Evolutionary conservation across 1,139 yeast species (phyloP), one percentile per base, ranked within the genome.

Genomic region (Yamadazyma siamensis): DNA sequence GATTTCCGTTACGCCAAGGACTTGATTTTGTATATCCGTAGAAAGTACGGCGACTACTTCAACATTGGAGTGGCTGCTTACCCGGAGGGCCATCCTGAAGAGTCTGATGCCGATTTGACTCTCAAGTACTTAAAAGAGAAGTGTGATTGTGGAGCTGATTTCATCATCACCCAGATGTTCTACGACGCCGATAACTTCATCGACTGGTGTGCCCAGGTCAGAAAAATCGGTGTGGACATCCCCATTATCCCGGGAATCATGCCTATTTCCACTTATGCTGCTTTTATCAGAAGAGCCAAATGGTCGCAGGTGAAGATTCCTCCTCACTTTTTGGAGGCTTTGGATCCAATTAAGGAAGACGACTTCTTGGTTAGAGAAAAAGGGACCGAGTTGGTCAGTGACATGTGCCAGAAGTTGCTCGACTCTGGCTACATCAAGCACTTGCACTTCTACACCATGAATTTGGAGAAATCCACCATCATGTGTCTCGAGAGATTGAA

Each of bases 161-260:
- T 89, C 52, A 81, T 91, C 40, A 79, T 91, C 45, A 91, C 98
- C 3, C 98, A 91, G 61, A 82, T 87, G 88, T 75, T 75, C 44
- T 91, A 89, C 56, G 97, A 91, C 54, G 91, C 75, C 9, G 95
- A 89, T 31, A 75, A 75, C 41, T 91, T 91, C 56, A 71, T 91
- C 36, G 46, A 59, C 17, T 91, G 98, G 98, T 88, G 94, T 49
- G 57, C 67, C 15, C 61, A 68, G 41, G 74, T 94, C 38, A 74
- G 94, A 43, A 77, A 70, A 20, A 68, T 70, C 19, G 97, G 96
- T n/a, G 73, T 91, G 41, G 69, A 69, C 27, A 78, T 85, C 34
- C 97, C 97, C 23, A 85, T 91, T 45, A 83, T 91, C 39, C 98
- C 98, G 1, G 98, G 98, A 15, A 88, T 91, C 57, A 91, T 91